Evolutionary conservation across 768 basidiomycete genomes (phyloP).

Genomic region (Naganishia antarctica): DNA sequence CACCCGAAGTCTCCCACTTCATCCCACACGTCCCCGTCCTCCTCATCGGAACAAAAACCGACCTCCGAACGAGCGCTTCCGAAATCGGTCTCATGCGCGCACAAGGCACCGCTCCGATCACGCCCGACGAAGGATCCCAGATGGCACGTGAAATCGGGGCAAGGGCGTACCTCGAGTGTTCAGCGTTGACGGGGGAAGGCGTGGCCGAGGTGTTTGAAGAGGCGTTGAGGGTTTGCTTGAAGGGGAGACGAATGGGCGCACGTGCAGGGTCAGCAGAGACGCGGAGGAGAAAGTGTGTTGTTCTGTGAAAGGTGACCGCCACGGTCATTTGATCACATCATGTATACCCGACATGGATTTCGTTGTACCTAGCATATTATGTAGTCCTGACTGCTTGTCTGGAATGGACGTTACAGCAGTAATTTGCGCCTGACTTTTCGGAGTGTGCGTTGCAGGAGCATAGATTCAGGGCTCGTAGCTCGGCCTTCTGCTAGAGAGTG

Average conservation of each 20-base stretch:
- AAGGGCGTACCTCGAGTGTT: slow-evolving; percentile 94
- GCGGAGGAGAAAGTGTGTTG: slow-evolving; percentile 6
- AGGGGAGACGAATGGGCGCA: not conserved
- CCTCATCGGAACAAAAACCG: slow-evolving; percentile 98
- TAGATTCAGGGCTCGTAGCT: too few relatives aligned
- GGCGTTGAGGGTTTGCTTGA: slow-evolving; percentile 65
- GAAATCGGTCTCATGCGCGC: slow-evolving; percentile 11
- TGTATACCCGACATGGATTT: too few relatives aligned
- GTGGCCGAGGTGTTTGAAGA: slow-evolving; percentile 98
- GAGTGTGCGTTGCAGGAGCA: too few relatives aligned
- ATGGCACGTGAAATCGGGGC: slow-evolving; percentile 95
- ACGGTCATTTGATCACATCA: not conserved
- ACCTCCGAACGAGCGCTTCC: slow-evolving; percentile 54
- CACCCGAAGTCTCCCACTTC: slow-evolving; percentile 97
- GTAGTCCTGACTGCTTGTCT: too few relatives aligned
- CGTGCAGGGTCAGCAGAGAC: not conserved
- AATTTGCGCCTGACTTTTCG: too few relatives aligned
- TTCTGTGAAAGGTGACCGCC: not conserved
- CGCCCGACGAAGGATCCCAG: slow-evolving; percentile 69
- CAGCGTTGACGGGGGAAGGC: slow-evolving; percentile 90
- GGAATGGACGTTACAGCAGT: too few relatives aligned
- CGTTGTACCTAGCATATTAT: too few relatives aligned
- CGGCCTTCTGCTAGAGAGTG: too few relatives aligned
- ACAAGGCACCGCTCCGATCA: slow-evolving; percentile 14
- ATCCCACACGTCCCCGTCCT: slow-evolving; percentile 91